Conservation (phyloP, 208 protist genomes). For the Herpetomonas tarakana region DNA sequence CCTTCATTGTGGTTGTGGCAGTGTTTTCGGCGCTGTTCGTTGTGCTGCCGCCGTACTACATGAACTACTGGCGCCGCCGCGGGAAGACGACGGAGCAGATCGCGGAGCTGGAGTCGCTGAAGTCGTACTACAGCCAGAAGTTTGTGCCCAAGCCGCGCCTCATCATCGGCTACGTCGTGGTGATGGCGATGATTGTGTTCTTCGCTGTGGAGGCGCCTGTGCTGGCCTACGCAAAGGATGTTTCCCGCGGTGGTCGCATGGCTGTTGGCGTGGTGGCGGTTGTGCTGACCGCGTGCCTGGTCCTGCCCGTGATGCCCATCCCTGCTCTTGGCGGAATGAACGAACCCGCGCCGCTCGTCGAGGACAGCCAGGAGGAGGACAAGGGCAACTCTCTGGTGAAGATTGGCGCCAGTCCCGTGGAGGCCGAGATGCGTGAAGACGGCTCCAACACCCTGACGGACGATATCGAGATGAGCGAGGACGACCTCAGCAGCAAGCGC, state of each 20-base stretch:
- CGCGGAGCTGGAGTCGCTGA: slow-evolving; percentile 15
- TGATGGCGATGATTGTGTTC: slow-evolving; percentile 26
- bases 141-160: slow-evolving; percentile 29
- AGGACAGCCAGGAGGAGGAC: slow-evolving; percentile 2
- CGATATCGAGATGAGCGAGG: neutral
- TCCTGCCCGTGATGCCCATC: slow-evolving; percentile 41
- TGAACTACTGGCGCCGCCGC: slow-evolving; percentile 41
- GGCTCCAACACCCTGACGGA: neutral
- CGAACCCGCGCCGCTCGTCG: slow-evolving; percentile 17
- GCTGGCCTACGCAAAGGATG: slow-evolving; percentile 17
- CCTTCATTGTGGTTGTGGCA: slow-evolving; percentile 20
- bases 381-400: neutral
- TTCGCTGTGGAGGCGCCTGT: slow-evolving; percentile 37
- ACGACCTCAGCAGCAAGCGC: neutral
- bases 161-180: slow-evolving; percentile 22
- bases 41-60: slow-evolving; percentile 39
- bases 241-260: slow-evolving; percentile 19
- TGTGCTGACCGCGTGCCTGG: slow-evolving; percentile 29
- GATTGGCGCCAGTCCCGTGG: neutral
- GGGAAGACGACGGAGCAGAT: slow-evolving; percentile 23
- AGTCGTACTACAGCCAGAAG: slow-evolving; percentile 24
- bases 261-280: slow-evolving; percentile 29
- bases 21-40: slow-evolving; percentile 18
- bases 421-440: neutral
- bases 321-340: slow-evolving; percentile 41